Base-by-base conservation (phyloP, 192 early-diverging fungal species). In the Linnemannia hyalina region DNA sequence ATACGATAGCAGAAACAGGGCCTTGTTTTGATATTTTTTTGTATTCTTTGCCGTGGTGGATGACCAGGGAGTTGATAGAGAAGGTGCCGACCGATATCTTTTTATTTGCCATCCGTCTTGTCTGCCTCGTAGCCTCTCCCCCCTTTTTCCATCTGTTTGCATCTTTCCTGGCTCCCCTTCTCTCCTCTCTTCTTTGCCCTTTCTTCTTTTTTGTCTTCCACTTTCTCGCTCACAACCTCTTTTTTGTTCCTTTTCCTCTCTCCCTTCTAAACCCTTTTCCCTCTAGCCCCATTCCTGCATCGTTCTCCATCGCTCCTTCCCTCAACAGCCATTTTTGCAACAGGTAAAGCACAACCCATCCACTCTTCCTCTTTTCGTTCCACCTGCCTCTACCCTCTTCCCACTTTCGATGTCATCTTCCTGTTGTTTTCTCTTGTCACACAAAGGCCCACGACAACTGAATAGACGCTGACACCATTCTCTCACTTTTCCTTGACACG, bases 251-350 rank as follows among this genome's bases (percentile, higher is more conserved):
- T 65, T 65, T 63, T 26, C 10, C 32, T 15, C 3, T 32, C 32
- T 65, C 29, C 29, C 60, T 32, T 65, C 60, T 65, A 65, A 65
- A 65, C 60, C 60, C n/a, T 65, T 65, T 65, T 3, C 60, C n/a
- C 60, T 65, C 60, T 65, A 65, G 60, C 2, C 60, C 3, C 60
- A 65, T 32, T 65, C 60, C 60, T 65, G 60, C 60, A 65, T 32
- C 29, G 0, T 26, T 9, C n/a, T 57, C n/a, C 55, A 8, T 26
- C 55, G 7, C n/a, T 57, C n/a, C 55, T 6, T 26, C 55, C 29
- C 26, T 65, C 26, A 22, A 0, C 16, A 52, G 49, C 49, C 10
- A 2, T 26, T 32, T 60, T 60, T 29, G 60, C 60, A 65, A 29
- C 29, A 65, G 60, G 60, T 65, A 65, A 65, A 32, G 3, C 9